Evolutionary conservation across 495 filamentous ascomycete species (phyloP).

Genomic region (Glarea lozoyensis): DNA sequence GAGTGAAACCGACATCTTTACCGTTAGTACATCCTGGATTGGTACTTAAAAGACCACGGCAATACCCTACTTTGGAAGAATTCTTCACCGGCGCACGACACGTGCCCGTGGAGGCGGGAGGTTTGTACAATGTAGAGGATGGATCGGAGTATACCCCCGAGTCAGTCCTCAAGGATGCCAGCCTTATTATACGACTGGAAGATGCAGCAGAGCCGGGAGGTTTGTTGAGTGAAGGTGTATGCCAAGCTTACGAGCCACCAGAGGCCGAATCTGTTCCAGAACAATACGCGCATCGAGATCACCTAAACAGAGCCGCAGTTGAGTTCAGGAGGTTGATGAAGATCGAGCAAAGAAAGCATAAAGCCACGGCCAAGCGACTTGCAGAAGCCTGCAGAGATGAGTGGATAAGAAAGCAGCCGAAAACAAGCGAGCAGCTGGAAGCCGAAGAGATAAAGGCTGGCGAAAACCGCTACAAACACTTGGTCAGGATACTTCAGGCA

Average conservation of each 20-base stretch:
- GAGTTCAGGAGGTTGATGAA: slow-evolving; percentile 72
- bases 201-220: slow-evolving; percentile 67
- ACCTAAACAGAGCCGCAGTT: slow-evolving; percentile 70
- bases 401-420: slow-evolving; percentile 58
- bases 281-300: slow-evolving; percentile 78
- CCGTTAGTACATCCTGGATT: slow-evolving; percentile 48
- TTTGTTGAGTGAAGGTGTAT: slow-evolving; percentile 58
- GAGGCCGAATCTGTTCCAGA: slow-evolving; percentile 64
- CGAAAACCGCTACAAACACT: slow-evolving; percentile 50
- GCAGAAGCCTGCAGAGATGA: slow-evolving; percentile 50
- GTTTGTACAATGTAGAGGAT: slow-evolving; percentile 46
- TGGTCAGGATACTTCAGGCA: slow-evolving; percentile 59
- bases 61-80: slow-evolving; percentile 40
- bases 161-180: slow-evolving; percentile 41
- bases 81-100: slow-evolving; percentile 36
- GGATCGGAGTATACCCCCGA: slow-evolving; percentile 41
- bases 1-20: slow-evolving; percentile 29
- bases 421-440: slow-evolving; percentile 60
- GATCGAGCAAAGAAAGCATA: slow-evolving; percentile 67
- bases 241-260: slow-evolving; percentile 69
- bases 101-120: slow-evolving; percentile 38
- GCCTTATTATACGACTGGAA: slow-evolving; percentile 50
- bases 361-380: slow-evolving; percentile 52
- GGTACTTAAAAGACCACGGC: slow-evolving; percentile 33
- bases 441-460: slow-evolving; percentile 42